Conservation (phyloP, 2,329 filamentous ascomycete species). For the Beauveria caledonica region DNA sequence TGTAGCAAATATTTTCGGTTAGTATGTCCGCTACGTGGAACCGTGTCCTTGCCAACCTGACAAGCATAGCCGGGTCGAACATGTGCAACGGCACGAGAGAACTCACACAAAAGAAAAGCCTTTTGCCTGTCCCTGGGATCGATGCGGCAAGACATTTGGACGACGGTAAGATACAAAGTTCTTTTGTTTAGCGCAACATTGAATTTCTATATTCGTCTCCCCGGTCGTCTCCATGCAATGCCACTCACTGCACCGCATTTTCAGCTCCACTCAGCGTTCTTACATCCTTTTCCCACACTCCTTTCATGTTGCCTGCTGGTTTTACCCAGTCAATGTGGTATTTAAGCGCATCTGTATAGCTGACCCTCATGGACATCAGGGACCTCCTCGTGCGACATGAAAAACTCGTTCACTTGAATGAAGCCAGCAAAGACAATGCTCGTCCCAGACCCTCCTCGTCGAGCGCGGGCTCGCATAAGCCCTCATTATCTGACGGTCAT, state of each 20-base stretch:
- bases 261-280: slow-evolving; percentile 6
- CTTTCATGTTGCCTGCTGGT: neutral
- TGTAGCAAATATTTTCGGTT: slow-evolving; percentile 56
- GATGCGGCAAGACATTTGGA: slow-evolving; percentile 55
- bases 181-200: slow-evolving; percentile 8
- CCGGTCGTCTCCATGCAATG: slow-evolving; percentile 9
- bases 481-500: slow-evolving; percentile 39
- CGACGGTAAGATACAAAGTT: slow-evolving; percentile 41
- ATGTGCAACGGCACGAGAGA: slow-evolving; percentile 55
- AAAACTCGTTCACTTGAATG: slow-evolving; percentile 56
- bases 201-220: slow-evolving; percentile 6
- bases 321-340: neutral
- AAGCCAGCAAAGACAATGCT: slow-evolving; percentile 45
- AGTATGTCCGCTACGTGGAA: neutral
- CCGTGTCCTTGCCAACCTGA: neutral
- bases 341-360: slow-evolving; percentile 17
- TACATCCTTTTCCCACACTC: slow-evolving; percentile 9
- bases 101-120: slow-evolving; percentile 60
- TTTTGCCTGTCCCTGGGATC: slow-evolving; percentile 50
- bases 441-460: slow-evolving; percentile 45
- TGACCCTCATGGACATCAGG: slow-evolving; percentile 54
- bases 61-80: slow-evolving; percentile 47
- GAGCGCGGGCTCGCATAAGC: slow-evolving; percentile 33
- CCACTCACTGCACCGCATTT: slow-evolving; percentile 9
- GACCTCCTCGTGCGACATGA: slow-evolving; percentile 56